Evolutionary conservation across 2,329 filamentous ascomycete species (phyloP).

Genomic region (Microcera coccophila): DNA sequence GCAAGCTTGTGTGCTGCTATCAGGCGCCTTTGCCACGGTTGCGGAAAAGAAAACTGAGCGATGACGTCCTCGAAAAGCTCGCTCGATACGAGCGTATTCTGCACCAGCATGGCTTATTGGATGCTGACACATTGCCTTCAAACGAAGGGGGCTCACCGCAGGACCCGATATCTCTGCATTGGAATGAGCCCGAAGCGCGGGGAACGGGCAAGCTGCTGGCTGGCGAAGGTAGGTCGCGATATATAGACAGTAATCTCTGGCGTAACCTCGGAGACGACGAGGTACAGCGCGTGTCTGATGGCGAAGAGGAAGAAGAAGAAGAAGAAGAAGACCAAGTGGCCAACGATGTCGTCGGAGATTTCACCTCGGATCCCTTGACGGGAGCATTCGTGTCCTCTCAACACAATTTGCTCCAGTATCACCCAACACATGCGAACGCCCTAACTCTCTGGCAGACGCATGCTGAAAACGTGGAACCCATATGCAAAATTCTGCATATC

Average conservation of each 20-base stretch:
- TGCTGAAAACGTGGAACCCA: conserved; percentile 23
- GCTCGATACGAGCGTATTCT: conserved; percentile 39
- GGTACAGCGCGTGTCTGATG: conserved; percentile 3
- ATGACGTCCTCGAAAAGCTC: conserved; percentile 32
- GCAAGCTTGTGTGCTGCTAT: conserved; percentile 37
- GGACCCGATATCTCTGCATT: not conserved
- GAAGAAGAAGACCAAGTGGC: not conserved
- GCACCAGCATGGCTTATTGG: conserved; percentile 29
- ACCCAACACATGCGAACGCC: conserved; percentile 20
- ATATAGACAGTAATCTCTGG: conserved; percentile 35
- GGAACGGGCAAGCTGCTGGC: conserved; percentile 20
- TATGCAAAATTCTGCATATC: conserved; percentile 24
- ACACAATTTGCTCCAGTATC: conserved; percentile 1
- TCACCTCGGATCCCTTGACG: conserved; percentile 4
- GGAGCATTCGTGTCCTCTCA: conserved; percentile 1
- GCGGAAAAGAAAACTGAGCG: conserved; percentile 34
- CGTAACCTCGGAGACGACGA: conserved; percentile 3
- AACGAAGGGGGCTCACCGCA: too few species aligned
- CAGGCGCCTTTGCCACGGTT: conserved; percentile 36
- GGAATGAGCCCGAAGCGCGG: not conserved
- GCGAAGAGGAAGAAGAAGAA: not conserved
- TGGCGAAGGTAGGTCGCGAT: conserved; percentile 36
- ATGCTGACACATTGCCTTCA: not conserved
- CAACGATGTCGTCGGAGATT: too few species aligned
- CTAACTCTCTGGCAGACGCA: conserved; percentile 24